Percentiles rank a stretch among this genome's conserved stretches.
Conservation (phyloP, 2,329 filamentous ascomycete genomes). For the Cladobotryum mycophilum region DNA sequence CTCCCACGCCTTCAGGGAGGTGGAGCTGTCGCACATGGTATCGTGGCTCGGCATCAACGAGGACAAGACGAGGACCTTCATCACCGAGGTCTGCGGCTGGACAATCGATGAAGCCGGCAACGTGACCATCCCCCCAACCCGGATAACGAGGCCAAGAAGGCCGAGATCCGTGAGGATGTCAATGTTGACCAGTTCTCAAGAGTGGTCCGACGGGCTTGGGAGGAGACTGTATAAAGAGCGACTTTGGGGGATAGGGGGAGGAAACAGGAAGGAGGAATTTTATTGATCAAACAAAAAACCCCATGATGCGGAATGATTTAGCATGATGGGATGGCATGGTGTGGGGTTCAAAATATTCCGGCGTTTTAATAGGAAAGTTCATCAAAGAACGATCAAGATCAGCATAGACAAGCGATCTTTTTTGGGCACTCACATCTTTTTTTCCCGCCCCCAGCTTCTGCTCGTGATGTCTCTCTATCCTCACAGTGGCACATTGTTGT, state of each 20-base stretch:
- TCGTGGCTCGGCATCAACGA: slow-evolving; percentile 69
- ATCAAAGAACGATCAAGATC: slow-evolving; percentile 30
- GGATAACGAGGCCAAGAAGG: slow-evolving; percentile 95
- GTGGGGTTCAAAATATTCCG: slow-evolving; percentile 25
- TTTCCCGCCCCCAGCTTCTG: slow-evolving; percentile 12
- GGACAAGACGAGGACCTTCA: slow-evolving; percentile 67
- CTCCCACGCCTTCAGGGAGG: slow-evolving; percentile 71
- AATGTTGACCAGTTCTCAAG: slow-evolving; percentile 80
- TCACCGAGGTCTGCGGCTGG: slow-evolving; percentile 83
- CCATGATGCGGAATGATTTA: slow-evolving; percentile 20
- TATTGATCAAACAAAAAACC: slow-evolving; percentile 16
- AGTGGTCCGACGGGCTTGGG: slow-evolving; percentile 78
- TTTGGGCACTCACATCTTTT: slow-evolving; percentile 8
- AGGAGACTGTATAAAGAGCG: slow-evolving; percentile 47
- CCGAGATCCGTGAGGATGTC: slow-evolving; percentile 92
- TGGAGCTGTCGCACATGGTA: slow-evolving; percentile 62
- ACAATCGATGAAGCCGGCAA: slow-evolving; percentile 59
- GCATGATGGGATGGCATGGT: slow-evolving; percentile 25
- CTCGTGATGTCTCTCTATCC: background rate
- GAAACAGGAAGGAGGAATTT: slow-evolving; percentile 2
- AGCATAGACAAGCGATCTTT: slow-evolving; percentile 24
- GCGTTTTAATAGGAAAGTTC: slow-evolving; percentile 32
- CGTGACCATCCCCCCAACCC: slow-evolving; percentile 85
- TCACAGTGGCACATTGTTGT: too few species aligned
- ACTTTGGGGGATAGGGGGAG: slow-evolving; percentile 1